Percentiles rank a stretch among this genome's conserved stretches.
phyloP scores from a whole-genome alignment of 2,329 filamentous ascomycete genomes.

The Ramularia endophylla region DNA sequence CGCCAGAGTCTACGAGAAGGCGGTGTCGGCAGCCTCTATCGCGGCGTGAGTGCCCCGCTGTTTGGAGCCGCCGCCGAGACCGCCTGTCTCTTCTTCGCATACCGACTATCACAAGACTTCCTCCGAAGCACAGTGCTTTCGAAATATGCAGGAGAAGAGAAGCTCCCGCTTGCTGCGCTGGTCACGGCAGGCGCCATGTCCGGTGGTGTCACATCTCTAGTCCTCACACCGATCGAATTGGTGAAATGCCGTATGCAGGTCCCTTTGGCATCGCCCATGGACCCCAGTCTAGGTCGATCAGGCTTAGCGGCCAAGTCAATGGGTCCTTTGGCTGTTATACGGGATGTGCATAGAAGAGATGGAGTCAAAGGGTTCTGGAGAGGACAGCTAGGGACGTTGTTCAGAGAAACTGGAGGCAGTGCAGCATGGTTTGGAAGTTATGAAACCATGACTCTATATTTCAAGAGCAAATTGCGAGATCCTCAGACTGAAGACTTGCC shows the following conservation, averaged over 20 bases:
- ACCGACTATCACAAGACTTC: slow-evolving; percentile 55
- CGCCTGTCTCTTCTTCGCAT: slow-evolving; percentile 88
- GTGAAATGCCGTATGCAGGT: slow-evolving; percentile 99
- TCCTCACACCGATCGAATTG: slow-evolving; percentile 91
- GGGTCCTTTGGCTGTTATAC: slow-evolving; percentile 63
- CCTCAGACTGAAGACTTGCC: slow-evolving; percentile 53
- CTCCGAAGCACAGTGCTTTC: slow-evolving; percentile 58
- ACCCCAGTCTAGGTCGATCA: slow-evolving; percentile 18
- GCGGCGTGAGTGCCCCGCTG: slow-evolving; percentile 86
- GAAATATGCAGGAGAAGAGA: slow-evolving; percentile 32
- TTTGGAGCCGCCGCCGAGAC: slow-evolving; percentile 88
- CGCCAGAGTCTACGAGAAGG: slow-evolving; percentile 73
- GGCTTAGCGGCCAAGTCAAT: slow-evolving; percentile 15
- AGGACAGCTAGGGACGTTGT: slow-evolving; percentile 86
- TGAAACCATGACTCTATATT: slow-evolving; percentile 67
- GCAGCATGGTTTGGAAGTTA: slow-evolving; percentile 95
- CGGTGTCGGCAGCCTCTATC: slow-evolving; percentile 77
- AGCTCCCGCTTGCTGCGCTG: slow-evolving; percentile 68
- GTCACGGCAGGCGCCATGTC: slow-evolving; percentile 77
- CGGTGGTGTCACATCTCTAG: slow-evolving; percentile 81
- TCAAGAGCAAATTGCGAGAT: slow-evolving; percentile 42
- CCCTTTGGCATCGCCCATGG: slow-evolving; percentile 39
- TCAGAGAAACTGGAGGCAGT: slow-evolving; percentile 87
- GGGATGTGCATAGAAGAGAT: slow-evolving; percentile 73
- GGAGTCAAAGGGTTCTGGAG: slow-evolving; percentile 89